These are phyloP conservation scores for Lecanoromycetidae sp. DNA, from an alignment of 2,329 filamentous ascomycete species.

Conservation along the genomic window DNA sequence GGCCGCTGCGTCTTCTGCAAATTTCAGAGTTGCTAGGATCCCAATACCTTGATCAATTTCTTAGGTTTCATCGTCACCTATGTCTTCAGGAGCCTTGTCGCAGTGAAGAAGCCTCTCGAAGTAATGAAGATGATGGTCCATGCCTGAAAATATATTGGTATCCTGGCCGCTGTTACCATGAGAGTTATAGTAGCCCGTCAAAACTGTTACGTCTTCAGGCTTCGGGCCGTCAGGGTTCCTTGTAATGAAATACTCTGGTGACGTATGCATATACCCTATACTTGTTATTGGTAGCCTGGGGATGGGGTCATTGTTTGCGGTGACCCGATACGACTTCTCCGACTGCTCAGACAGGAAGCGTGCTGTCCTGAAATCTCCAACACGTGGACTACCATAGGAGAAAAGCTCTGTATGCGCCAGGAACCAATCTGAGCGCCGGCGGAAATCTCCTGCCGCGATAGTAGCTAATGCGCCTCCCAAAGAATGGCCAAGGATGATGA, in stretches of 20 bases:
- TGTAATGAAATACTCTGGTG: slow-evolving; percentile 55
- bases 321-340: slow-evolving; percentile 45
- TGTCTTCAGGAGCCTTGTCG: no score
- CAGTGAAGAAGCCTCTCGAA: no score
- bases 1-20: no score
- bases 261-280: slow-evolving; percentile 52
- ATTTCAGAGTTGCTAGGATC: no score
- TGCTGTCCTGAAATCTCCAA: slow-evolving; percentile 30
- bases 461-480: slow-evolving; percentile 40
- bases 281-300: slow-evolving; percentile 51
- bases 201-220: slow-evolving; percentile 19
- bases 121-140: slow-evolving; percentile 7
- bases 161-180: slow-evolving; percentile 20
- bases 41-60: no score
- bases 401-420: slow-evolving; percentile 20
- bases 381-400: slow-evolving; percentile 30
- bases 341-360: slow-evolving; percentile 28
- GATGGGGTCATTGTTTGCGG: slow-evolving; percentile 54
- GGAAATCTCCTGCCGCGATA: slow-evolving; percentile 34
- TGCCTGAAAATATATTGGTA: no score
- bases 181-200: slow-evolving; percentile 20
- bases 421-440: slow-evolving; percentile 21
- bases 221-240: slow-evolving; percentile 19
- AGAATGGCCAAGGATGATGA: slow-evolving; percentile 39
- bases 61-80: no score